phyloP scores from a whole-genome alignment of 345 rosid genomes.

The Clausena lansium region DNA sequence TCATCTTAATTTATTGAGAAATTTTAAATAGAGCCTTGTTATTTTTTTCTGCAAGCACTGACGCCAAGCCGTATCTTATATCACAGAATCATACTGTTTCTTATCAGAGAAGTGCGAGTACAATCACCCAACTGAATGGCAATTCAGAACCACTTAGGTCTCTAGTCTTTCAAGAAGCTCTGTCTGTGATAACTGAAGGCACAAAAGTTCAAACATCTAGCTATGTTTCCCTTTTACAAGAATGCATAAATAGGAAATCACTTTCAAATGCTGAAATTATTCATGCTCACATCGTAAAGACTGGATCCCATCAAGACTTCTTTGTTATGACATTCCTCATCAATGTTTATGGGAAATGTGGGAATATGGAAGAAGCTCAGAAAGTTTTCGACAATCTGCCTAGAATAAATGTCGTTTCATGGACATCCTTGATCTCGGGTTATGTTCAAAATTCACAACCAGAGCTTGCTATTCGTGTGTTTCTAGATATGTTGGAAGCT shows the following conservation, averaged over 20 bases:
- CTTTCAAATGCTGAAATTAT: conserved; percentile 28
- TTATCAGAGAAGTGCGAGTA: conserved; percentile 17
- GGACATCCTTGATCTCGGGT: conserved; percentile 53
- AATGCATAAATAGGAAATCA: conserved; percentile 43
- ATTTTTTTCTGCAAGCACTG: neutral
- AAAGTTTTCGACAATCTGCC: conserved; percentile 37
- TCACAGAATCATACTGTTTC: conserved; percentile 31
- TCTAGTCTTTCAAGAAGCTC: conserved; percentile 33
- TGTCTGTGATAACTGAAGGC: conserved; percentile 30
- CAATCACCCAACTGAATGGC: conserved; percentile 28
- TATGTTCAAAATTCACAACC: conserved; percentile 49
- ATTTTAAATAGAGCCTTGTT: neutral
- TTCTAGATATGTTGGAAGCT: conserved; percentile 39
- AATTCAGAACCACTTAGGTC: conserved; percentile 20
- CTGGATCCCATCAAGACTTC: conserved; percentile 33
- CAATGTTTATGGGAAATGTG: conserved; percentile 52
- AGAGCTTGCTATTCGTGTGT: conserved; percentile 34
- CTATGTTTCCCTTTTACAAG: conserved; percentile 46
- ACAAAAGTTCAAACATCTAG: conserved; percentile 24
- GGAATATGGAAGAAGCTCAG: conserved; percentile 35
- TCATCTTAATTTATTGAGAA: neutral
- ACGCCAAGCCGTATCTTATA: conserved; percentile 12
- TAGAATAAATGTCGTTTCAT: conserved; percentile 31
- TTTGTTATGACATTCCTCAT: conserved; percentile 42
- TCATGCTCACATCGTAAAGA: conserved; percentile 54